These are phyloP conservation scores for Eimeria brunetti DNA, from an alignment of 169 alveolate genomes.

Conservation along the genomic window DNA sequence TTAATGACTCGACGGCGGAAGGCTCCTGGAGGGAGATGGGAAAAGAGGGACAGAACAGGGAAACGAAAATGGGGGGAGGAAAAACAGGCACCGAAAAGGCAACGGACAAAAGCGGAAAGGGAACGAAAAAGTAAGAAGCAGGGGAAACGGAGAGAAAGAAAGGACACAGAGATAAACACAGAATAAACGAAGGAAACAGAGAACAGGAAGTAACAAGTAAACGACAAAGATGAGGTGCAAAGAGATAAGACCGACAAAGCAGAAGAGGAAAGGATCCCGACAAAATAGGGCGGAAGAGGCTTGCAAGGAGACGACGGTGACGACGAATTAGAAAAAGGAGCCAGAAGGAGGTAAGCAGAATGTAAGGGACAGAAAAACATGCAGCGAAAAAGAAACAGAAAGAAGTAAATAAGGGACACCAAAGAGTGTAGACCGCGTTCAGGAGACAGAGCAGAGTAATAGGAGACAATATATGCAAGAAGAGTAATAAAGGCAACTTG, in stretches of 20 bases:
- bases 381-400: background rate
- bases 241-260: too few species aligned
- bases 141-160: background rate
- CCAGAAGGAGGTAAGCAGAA: too few species aligned
- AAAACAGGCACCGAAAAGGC: background rate
- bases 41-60: background rate
- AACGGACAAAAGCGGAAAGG: background rate
- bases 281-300: too few species aligned
- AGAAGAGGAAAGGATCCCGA: too few species aligned
- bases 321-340: too few species aligned
- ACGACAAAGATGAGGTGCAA: too few species aligned
- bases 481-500: too few species aligned
- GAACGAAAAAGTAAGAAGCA: background rate
- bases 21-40: background rate
- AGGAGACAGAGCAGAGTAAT: too few species aligned
- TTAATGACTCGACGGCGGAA: constrained; percentile 82
- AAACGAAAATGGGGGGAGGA: constrained; percentile 10
- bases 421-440: too few species aligned
- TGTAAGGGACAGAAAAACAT: background rate
- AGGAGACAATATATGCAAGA: too few species aligned
- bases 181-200: background rate
- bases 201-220: background rate
- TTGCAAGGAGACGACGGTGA: too few species aligned
- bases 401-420: background rate
- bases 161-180: background rate